A percentile compares a stretch with the other conserved stretches of the same genome.
Conservation (phyloP, 1,284 basidiomycete genomes). For the Moesziomyces sp. region DNA sequence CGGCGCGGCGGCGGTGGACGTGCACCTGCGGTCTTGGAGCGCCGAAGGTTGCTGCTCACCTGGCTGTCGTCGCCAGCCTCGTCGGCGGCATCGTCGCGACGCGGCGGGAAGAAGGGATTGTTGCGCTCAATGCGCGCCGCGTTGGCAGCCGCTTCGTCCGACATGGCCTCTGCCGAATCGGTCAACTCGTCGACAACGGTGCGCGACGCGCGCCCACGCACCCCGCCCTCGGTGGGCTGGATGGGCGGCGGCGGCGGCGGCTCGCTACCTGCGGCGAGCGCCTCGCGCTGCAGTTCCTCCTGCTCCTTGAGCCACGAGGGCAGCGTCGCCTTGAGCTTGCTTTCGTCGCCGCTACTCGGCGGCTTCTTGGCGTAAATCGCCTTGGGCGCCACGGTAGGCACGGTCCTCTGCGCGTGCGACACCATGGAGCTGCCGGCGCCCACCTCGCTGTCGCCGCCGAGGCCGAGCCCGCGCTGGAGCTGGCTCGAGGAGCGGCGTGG, state of each 20-base stretch:
- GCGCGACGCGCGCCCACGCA: conserved; percentile 28
- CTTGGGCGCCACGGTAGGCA: conserved; percentile 57
- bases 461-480: conserved; percentile 25
- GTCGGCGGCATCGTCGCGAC: conserved; percentile 38
- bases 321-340: conserved; percentile 49
- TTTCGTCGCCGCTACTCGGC: conserved; percentile 13
- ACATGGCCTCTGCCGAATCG: conserved; percentile 55
- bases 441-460: conserved; percentile 27
- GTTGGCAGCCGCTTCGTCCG: conserved; percentile 52
- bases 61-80: conserved; percentile 38
- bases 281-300: conserved; percentile 59
- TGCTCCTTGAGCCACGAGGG: conserved; percentile 66
- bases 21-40: conserved; percentile 48
- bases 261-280: conserved; percentile 51
- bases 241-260: conserved; percentile 51
- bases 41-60: conserved; percentile 42
- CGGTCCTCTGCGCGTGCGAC: conserved; percentile 23
- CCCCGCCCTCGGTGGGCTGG: conserved; percentile 43
- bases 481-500: conserved; percentile 31
- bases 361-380: conserved; percentile 54
- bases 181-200: conserved; percentile 58
- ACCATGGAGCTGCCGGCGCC: conserved; percentile 30
- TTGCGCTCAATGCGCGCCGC: conserved; percentile 61
- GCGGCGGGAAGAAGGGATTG: conserved; percentile 62
- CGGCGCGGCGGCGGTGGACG: conserved; percentile 34